Evolutionary conservation across 2,329 filamentous ascomycete species (phyloP).

Genomic region (Knoxdaviesia capensis): DNA sequence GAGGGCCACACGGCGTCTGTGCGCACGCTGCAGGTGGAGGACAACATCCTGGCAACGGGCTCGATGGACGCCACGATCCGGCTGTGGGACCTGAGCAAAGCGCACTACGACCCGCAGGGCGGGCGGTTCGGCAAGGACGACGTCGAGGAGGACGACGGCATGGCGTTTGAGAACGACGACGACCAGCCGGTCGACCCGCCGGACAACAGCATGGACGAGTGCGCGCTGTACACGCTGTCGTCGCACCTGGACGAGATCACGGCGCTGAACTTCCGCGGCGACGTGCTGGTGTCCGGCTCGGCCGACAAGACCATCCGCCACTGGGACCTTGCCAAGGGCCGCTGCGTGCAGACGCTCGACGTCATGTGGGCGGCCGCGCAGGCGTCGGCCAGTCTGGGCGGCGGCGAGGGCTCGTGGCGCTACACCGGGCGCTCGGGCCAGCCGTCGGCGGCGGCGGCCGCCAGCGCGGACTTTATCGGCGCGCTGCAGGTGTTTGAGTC

Average conservation of each 20-base stretch:
- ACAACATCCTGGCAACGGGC: constrained; percentile 86
- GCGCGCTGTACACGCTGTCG: constrained; percentile 69
- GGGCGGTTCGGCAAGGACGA: constrained; percentile 37
- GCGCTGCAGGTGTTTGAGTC: constrained; percentile 92
- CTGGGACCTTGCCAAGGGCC: constrained; percentile 94
- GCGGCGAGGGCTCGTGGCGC: constrained; percentile 48
- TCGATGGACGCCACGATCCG: constrained; percentile 88
- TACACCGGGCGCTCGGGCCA: constrained; percentile 38
- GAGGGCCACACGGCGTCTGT: constrained; percentile 94
- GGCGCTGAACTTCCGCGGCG: constrained; percentile 72
- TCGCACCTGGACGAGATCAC: constrained; percentile 91
- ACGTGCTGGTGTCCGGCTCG: constrained; percentile 84
- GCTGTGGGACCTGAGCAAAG: constrained; percentile 83
- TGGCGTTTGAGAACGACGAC: constrained; percentile 53
- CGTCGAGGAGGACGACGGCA: constrained; percentile 42
- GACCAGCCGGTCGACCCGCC: constrained; percentile 49
- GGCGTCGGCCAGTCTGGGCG: constrained; percentile 48
- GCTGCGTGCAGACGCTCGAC: constrained; percentile 91
- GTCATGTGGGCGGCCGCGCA: constrained; percentile 96
- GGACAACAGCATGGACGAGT: constrained; percentile 70
- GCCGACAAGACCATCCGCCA: constrained; percentile 94
- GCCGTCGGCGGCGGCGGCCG: constrained; percentile 23
- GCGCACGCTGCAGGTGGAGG: constrained; percentile 76
- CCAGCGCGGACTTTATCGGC: constrained; percentile 74
- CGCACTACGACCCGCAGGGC: constrained; percentile 58